A percentile compares a stretch with the other conserved stretches of the same genome.
These are phyloP conservation scores for Fusarium tuaranense DNA, from an alignment of 2,329 filamentous ascomycete genomes.

Conservation along the genomic window DNA sequence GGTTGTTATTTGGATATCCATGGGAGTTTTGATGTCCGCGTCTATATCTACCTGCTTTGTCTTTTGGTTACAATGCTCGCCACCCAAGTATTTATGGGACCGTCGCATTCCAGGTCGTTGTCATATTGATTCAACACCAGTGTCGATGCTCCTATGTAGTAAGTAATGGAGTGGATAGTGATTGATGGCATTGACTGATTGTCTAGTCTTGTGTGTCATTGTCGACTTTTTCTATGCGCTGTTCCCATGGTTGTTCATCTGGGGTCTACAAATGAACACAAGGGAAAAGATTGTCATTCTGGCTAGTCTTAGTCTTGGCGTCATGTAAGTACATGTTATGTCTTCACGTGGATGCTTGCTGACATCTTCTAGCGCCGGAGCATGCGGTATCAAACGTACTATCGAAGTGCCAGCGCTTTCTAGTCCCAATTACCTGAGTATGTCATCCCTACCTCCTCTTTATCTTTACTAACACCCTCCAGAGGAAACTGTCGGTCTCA, in stretches of 20 bases:
- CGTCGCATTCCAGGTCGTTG: constrained; percentile 31
- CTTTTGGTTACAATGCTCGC: constrained; percentile 35
- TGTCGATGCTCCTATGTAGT: constrained; percentile 39
- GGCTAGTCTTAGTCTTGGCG: constrained; percentile 55
- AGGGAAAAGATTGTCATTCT: constrained; percentile 59
- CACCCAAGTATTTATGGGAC: constrained; percentile 36
- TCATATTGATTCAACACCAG: constrained; percentile 31
- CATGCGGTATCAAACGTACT: constrained; percentile 46
- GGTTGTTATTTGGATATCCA: constrained; percentile 49
- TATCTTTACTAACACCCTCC: not conserved
- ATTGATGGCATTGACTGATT: not conserved
- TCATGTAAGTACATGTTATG: constrained; percentile 48
- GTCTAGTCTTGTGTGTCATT: constrained; percentile 40
- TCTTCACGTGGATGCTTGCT: not conserved
- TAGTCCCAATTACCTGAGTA: constrained; percentile 37
- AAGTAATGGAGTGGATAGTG: not conserved
- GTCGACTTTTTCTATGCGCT: constrained; percentile 55
- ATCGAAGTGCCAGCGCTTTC: constrained; percentile 46
- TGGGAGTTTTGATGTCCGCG: constrained; percentile 37
- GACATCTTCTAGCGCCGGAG: constrained; percentile 37
- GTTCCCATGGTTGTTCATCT: constrained; percentile 59
- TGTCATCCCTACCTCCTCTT: not conserved
- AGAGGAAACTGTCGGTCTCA: constrained; percentile 52
- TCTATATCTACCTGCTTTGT: constrained; percentile 30
- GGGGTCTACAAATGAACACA: constrained; percentile 58